Base-by-base conservation (phyloP, 1,284 basidiomycete species). In the Fereydounia khargensis region DNA sequence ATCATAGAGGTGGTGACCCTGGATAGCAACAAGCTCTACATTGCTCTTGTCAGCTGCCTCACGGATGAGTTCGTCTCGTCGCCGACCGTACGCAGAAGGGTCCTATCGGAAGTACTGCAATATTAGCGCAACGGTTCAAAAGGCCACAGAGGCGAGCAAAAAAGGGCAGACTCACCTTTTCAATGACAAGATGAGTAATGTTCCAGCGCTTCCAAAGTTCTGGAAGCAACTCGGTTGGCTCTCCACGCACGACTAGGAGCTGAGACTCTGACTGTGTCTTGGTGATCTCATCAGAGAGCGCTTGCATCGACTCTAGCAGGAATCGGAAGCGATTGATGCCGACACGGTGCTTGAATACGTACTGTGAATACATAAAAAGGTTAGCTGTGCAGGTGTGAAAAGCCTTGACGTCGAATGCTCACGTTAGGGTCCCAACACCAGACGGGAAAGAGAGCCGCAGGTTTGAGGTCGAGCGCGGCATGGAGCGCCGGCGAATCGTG, bases 321-420 rank as follows among this genome's bases (percentile, higher is more conserved):
- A 81, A 81, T n/a, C 74, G 70, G 69, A 76, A 80, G 21, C 81
- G 76, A 56, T 82, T 81, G 13, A 78, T 54, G 0, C 80, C 80
- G 8, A 81, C 80, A 19, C 76, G 71, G 41, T 79, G 78, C 34
- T 72, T 73, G 66, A 78, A 80, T 23, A 81, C 75, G 60, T 80
- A 81, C 42, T 73, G 53, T 0, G 4, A 20, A 8, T 11, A 6
- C 33, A 8, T 35, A 40, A 27, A 42, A 30, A 18, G 44, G 27
- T n/a, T n/a, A n/a, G n/a, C n/a, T 20, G 32, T 28, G 32, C 34
- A 28, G 11, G 9, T 25, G 39, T 23, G 7, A 25, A 33, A 18
- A 35, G 36, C 0, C 39, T 33, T 7, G 20, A 27, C 25, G 42
- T 39, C 19, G 33, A 35, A 2, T 14, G 39, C 44, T 28, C 11